A percentile compares a stretch with the other conserved stretches of the same genome.
phyloP scores from a whole-genome alignment of 2,329 filamentous ascomycete genomes.

The Emmonsia crescens region DNA sequence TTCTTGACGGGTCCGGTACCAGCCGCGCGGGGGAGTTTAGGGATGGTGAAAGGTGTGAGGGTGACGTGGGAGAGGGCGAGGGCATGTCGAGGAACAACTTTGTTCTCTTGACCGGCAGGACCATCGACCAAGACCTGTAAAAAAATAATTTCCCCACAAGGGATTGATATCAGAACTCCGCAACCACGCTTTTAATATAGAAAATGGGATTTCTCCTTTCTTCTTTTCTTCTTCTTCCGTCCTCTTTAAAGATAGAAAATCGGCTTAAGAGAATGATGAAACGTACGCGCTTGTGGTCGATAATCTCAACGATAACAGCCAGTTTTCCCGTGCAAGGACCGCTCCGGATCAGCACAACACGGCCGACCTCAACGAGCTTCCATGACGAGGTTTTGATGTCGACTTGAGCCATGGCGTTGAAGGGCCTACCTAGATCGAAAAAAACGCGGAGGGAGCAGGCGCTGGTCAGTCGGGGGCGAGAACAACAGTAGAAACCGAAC shows the following conservation, averaged over 20 bases:
- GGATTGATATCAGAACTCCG: conserved; percentile 1
- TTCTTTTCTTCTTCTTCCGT: neutral
- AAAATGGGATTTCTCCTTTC: neutral
- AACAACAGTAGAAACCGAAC: neutral
- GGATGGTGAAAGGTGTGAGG: conserved; percentile 80
- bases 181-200: conserved; percentile 1
- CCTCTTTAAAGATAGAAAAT: neutral
- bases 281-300: conserved; percentile 99
- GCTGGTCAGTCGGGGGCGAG: conserved; percentile 4
- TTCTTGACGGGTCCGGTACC: conserved; percentile 75
- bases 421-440: conserved; percentile 41
- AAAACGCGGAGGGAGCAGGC: neutral
- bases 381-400: conserved; percentile 72
- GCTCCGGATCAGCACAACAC: conserved; percentile 82
- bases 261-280: conserved; percentile 8
- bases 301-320: conserved; percentile 95
- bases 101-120: conserved; percentile 68
- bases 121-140: conserved; percentile 88
- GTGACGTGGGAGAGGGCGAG: conserved; percentile 71
- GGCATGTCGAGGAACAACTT: conserved; percentile 77
- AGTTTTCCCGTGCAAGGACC: conserved; percentile 76
- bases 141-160: neutral
- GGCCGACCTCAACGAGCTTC: conserved; percentile 98
- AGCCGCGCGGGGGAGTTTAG: conserved; percentile 72
- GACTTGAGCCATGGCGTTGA: conserved; percentile 65